Base-by-base conservation (phyloP, 2,329 filamentous ascomycete species). In the Alternaria postmessia region DNA sequence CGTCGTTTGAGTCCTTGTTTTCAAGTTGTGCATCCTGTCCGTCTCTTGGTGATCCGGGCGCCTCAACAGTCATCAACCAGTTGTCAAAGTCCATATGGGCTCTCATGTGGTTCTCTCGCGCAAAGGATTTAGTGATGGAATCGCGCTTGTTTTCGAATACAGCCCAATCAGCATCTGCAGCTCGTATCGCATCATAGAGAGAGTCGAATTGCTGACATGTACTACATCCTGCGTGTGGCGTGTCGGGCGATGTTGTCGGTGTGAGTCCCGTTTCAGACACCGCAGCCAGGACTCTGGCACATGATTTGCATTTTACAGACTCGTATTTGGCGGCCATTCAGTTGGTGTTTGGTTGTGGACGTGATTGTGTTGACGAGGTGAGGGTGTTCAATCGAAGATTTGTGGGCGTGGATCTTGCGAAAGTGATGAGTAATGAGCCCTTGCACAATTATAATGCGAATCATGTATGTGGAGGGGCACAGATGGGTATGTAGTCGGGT, bases 1-100 rank as follows among this genome's bases (percentile, higher is more conserved):
- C 41, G 26, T 30, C 49, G 28, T 54, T 47, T 20, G 16, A 38
- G 20, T 20, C 18, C 22, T 22, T 38, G 12, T 57, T 9, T 16
- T 62, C 38, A n/a, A 20, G 18, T 11, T 24, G 32, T 7, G 34
- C 42, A 24, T 61, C 41, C 9, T 28, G 48, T 43, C 54, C 42
- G 38, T 36, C n/a, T 47, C 20, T 30, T 42, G 42, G 30, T 26
- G 32, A 26, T 20, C 32, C 26, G n/a, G 47, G 44, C 14, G 57
- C 60, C 54, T 75, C 69, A 11, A 72, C 60, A 18, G 49, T 47
- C 22, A 74, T 59, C 32, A 76, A 43, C 47, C 70, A 73, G 46
- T 77, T 77, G 16, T 69, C 67, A 32, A 73, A 64, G 3, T 62
- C 62, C 54, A 67, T 65, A 18, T 65, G 67, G 14, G 66, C 62